A percentile compares a stretch with the other conserved stretches of the same genome.
Evolutionary conservation across 177 flowering plant genomes (phyloP).

Genomic region (Tripterygium wilfordii): DNA sequence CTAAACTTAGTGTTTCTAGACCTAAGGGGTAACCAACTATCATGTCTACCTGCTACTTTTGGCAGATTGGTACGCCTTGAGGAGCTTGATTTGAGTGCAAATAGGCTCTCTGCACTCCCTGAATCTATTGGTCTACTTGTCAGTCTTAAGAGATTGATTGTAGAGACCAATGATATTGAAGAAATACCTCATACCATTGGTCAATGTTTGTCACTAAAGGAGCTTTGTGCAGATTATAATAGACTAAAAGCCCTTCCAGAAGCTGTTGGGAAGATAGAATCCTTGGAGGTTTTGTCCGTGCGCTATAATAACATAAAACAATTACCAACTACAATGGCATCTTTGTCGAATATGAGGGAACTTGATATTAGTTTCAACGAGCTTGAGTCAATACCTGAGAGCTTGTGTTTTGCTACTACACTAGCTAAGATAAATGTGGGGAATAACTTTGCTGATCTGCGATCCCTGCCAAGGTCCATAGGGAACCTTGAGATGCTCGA

Average conservation of each 20-base stretch:
- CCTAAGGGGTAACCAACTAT: constrained; percentile 56
- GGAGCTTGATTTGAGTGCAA: constrained; percentile 81
- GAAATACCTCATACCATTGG: constrained; percentile 81
- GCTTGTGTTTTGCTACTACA: constrained; percentile 76
- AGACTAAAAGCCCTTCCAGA: constrained; percentile 87
- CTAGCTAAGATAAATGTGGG: constrained; percentile 77
- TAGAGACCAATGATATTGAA: constrained; percentile 76
- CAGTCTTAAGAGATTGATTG: constrained; percentile 50
- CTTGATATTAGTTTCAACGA: constrained; percentile 88
- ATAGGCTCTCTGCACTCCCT: constrained; percentile 45
- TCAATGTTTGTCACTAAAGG: constrained; percentile 59
- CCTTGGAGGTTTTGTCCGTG: constrained; percentile 59
- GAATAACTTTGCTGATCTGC: constrained; percentile 80
- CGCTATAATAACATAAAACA: constrained; percentile 77
- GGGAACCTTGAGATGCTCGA: constrained; percentile 89
- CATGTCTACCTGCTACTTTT: constrained; percentile 50
- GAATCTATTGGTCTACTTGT: constrained; percentile 62
- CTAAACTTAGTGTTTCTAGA: constrained; percentile 52
- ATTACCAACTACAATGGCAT: constrained; percentile 82
- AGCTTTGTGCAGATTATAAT: constrained; percentile 83
- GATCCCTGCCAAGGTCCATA: constrained; percentile 63
- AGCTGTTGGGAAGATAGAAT: constrained; percentile 73
- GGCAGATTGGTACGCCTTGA: constrained; percentile 54
- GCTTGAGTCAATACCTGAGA: constrained; percentile 86
- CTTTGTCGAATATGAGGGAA: constrained; percentile 59